These are phyloP conservation scores for Rhizomucor miehei DNA, from an alignment of 371 early-diverging fungal species.

Conservation along the genomic window DNA sequence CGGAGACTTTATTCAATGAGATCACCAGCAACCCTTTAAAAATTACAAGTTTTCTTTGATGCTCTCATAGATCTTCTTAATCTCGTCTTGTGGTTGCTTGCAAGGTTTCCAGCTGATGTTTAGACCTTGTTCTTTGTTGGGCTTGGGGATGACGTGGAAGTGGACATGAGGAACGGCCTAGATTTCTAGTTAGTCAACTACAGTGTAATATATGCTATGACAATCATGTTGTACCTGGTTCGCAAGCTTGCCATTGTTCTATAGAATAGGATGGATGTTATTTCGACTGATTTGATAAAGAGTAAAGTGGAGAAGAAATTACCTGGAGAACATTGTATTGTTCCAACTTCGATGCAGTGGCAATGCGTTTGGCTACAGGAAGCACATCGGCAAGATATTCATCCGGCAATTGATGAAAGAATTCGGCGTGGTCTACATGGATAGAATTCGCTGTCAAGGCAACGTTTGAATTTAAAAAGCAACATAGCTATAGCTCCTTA, in stretches of 20 bases:
- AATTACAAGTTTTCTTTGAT: constrained; percentile 39
- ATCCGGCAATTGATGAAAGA: constrained; percentile 87
- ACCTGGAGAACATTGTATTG: constrained; percentile 93
- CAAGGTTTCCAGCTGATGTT: constrained; percentile 63
- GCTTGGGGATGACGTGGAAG: constrained; percentile 90
- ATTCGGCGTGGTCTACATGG: constrained; percentile 80
- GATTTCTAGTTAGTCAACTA: too few species aligned
- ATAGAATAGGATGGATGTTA: not conserved
- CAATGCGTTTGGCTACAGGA: constrained; percentile 87
- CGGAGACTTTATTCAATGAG: not conserved
- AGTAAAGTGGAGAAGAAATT: constrained; percentile 1
- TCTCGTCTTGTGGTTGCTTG: constrained; percentile 30
- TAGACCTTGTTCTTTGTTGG: constrained; percentile 66
- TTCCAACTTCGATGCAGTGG: constrained; percentile 58
- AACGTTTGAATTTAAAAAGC: not conserved
- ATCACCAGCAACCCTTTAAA: too few species aligned
- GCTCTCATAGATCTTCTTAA: constrained; percentile 18
- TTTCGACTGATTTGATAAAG: too few species aligned
- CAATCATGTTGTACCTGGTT: too few species aligned
- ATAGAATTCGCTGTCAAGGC: not conserved
- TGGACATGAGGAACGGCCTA: constrained; percentile 85
- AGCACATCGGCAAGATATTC: constrained; percentile 78
- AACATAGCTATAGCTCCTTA: constrained; percentile 30
- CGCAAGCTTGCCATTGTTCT: constrained; percentile 78
- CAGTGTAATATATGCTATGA: constrained; percentile 2